These are phyloP conservation scores for Fusarium sp. DNA, from an alignment of 2,329 filamentous ascomycete species.

Conservation along the genomic window DNA sequence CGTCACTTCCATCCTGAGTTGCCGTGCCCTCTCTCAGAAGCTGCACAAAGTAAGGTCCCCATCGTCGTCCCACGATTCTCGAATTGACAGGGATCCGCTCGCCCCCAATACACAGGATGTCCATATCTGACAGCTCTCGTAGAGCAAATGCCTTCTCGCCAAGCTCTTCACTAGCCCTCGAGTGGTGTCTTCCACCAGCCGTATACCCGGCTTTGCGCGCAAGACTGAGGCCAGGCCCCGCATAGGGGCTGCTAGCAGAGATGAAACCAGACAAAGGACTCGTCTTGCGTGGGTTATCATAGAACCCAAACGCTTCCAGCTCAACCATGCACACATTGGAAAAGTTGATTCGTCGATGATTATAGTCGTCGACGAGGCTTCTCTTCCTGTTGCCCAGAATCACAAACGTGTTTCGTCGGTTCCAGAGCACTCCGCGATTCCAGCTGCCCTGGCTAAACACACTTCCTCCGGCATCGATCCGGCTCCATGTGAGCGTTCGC, in stretches of 20 bases:
- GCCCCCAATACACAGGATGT: constrained; percentile 89
- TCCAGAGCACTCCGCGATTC: constrained; percentile 96
- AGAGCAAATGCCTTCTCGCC: constrained; percentile 82
- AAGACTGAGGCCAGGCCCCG: constrained; percentile 64
- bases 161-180: constrained; percentile 83
- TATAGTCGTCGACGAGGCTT: constrained; percentile 96
- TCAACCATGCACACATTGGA: constrained; percentile 97
- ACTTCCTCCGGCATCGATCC: constrained; percentile 92
- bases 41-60: constrained; percentile 97
- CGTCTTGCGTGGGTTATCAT: constrained; percentile 89
- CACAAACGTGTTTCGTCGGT: constrained; percentile 92
- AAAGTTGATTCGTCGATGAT: constrained; percentile 97
- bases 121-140: constrained; percentile 95
- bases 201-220: constrained; percentile 71
- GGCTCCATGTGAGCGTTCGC: constrained; percentile 88
- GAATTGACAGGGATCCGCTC: constrained; percentile 96
- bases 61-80: constrained; percentile 84
- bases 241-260: constrained; percentile 81
- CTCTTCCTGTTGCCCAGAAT: constrained; percentile 94
- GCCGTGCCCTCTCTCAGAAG: constrained; percentile 84
- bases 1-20: constrained; percentile 77
- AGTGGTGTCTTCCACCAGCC: constrained; percentile 80
- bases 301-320: constrained; percentile 95
- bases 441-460: constrained; percentile 98
- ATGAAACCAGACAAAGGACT: constrained; percentile 84